Base-by-base conservation (phyloP, 768 basidiomycete species). In the Holtermanniella nyarrowii region DNA sequence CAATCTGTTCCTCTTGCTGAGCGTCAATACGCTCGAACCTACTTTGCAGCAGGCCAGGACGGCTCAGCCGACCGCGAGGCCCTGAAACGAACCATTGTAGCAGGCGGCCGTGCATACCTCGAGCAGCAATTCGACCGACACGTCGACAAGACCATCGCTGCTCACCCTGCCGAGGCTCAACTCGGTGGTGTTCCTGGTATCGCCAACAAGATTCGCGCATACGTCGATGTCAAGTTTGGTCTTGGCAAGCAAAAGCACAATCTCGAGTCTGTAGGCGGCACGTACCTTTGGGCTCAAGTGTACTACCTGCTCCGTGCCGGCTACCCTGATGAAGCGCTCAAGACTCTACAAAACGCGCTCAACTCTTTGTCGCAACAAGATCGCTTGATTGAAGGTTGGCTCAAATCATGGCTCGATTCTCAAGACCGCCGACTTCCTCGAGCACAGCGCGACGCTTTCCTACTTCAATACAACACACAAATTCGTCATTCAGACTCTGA, bases 131-230 rank as follows among this genome's bases (percentile, higher is more conserved):
- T 74, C 53, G 63, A 72, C 47, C 51, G 59, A 24, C 65, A 73
- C 53, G 63, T 99, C 47, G 88, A 91, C 52, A 79, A 83, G 41
- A 85, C 85, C 0, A 77, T 99, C 14, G 84, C 86, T 49, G 78
- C 85, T 1, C 75, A 86, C 11, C 87, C 88, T 0, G 77, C 80
- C 48, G 86, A 95, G 59, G 93, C 93, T 0, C 76, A 79, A 39
- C 76, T 99, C 3, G 93, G 93, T 14, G 93, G 93, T 22, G 85
- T 90, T 52, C 93, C 93, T 0, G 87, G 86, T 52, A 76, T 90
- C 12, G 76, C 82, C 25, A 95, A 96, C 76, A 88, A 85, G 68
- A 81, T 96, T 41, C 77, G 90, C 10, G 89, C 89, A 0, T 97
- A 88, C 68, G 74, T 91, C 25, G 75, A 84, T 22, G 81, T 96